phyloP scores from a whole-genome alignment of 1,284 basidiomycete species.

The Cutaneotrichosporon sp. region DNA sequence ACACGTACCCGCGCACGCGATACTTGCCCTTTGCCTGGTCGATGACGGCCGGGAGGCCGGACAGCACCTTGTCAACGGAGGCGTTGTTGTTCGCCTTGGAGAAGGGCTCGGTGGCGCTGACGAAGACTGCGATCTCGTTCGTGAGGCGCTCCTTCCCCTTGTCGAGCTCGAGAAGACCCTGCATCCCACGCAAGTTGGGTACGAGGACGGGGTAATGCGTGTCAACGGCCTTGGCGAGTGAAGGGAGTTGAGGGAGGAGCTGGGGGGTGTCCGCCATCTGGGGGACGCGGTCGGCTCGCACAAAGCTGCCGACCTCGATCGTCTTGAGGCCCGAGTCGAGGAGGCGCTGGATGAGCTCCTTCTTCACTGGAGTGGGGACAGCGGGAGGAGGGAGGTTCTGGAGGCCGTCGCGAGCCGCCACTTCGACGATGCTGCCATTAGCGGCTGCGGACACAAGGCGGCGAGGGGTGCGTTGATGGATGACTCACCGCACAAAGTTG shows the following conservation, averaged over 20 bases:
- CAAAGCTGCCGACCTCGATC: conserved; percentile 89
- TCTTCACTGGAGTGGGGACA: conserved; percentile 72
- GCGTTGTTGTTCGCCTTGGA: conserved; percentile 81
- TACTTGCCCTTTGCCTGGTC: conserved; percentile 62
- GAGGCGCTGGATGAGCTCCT: conserved; percentile 76
- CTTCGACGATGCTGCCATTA: conserved; percentile 70
- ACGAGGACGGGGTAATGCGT: conserved; percentile 80
- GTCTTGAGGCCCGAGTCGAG: conserved; percentile 66
- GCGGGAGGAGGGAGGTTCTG: conserved; percentile 78
- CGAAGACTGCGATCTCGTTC: conserved; percentile 86
- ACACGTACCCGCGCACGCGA: conserved; percentile 82
- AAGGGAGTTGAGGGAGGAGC: conserved; percentile 35
- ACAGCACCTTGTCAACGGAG: conserved; percentile 69
- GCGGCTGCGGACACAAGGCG: too few relatives aligned
- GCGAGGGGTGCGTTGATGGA: background rate
- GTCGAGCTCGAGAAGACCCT: conserved; percentile 60
- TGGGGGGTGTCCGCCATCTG: conserved; percentile 84
- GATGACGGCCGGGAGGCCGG: conserved; percentile 64
- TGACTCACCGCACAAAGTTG: conserved; percentile 17
- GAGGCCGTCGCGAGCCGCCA: conserved; percentile 86
- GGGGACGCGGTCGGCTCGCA: conserved; percentile 86
- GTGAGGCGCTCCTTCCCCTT: conserved; percentile 53
- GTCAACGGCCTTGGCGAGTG: conserved; percentile 42
- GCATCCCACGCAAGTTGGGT: conserved; percentile 77
- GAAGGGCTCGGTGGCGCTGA: conserved; percentile 80